phyloP scores from a whole-genome alignment of 768 basidiomycete species.

The Crepidotus variabilis region DNA sequence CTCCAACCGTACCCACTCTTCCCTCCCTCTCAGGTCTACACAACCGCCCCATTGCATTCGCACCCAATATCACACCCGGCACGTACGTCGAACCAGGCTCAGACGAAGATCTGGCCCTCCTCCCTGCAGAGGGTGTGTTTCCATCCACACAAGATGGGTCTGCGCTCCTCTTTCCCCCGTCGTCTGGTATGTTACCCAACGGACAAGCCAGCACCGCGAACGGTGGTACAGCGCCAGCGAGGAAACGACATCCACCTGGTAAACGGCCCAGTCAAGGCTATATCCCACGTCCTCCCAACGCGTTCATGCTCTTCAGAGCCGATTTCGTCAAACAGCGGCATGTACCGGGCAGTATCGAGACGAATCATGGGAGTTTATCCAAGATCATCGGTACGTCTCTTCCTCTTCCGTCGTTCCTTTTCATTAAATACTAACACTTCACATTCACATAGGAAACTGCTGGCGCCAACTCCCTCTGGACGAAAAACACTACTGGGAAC shows the following conservation, averaged over 20 bases:
- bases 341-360: slow-evolving; percentile 67
- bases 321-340: slow-evolving; percentile 79
- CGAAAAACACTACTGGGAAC: slow-evolving; percentile 72
- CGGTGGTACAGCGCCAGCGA: neutral
- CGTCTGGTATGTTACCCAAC: neutral
- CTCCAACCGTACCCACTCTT: neutral
- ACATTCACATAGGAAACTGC: slow-evolving; percentile 54
- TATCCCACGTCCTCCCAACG: slow-evolving; percentile 80
- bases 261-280: slow-evolving; percentile 40
- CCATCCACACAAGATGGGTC: neutral
- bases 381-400: slow-evolving; percentile 18
- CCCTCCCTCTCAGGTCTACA: too few species aligned
- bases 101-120: neutral
- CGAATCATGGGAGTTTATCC: slow-evolving; percentile 25
- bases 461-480: slow-evolving; percentile 70
- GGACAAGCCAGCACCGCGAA: neutral
- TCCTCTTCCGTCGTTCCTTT: neutral
- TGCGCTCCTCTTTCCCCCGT: neutral
- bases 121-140: slow-evolving; percentile 2
- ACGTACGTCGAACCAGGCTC: slow-evolving; percentile 18
- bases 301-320: slow-evolving; percentile 84
- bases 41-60: slow-evolving; percentile 10
- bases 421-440: neutral
- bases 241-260: slow-evolving; percentile 10
- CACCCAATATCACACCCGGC: slow-evolving; percentile 24